Percentiles rank a stretch among this genome's conserved stretches.
These are phyloP conservation scores for Saturnispora serradocipensis DNA, from an alignment of 805 yeast genomes.

Conservation along the genomic window DNA sequence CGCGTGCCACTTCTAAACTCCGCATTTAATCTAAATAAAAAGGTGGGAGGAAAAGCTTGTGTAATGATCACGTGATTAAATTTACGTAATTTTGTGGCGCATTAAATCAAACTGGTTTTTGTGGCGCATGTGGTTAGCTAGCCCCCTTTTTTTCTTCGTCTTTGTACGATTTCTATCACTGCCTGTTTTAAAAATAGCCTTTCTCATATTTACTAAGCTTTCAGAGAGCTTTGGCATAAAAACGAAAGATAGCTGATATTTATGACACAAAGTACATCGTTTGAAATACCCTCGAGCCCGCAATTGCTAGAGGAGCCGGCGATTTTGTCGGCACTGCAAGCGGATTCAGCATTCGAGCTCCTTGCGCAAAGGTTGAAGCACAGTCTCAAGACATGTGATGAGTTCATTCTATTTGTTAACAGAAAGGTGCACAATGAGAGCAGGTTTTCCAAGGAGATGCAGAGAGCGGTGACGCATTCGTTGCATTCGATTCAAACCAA, in stretches of 20 bases:
- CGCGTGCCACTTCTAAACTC: background rate
- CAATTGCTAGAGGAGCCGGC: conserved; percentile 4
- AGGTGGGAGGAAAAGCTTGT: too few relatives aligned
- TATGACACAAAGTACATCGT: conserved; percentile 3
- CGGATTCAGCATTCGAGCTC: conserved; percentile 73
- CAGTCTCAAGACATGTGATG: conserved; percentile 74
- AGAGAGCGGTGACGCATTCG: conserved; percentile 52
- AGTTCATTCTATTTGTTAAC: conserved; percentile 67
- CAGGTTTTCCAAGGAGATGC: conserved; percentile 65
- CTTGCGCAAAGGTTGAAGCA: conserved; percentile 68
- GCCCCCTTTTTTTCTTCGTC: background rate
- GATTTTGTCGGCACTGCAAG: conserved; percentile 13
- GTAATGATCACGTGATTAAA: background rate
- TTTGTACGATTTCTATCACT: background rate
- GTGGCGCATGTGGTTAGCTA: background rate
- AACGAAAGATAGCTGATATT: too few relatives aligned
- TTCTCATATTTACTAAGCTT: too few relatives aligned
- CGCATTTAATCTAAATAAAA: background rate
- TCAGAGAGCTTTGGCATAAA: too few relatives aligned
- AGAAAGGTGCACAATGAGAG: conserved; percentile 72
- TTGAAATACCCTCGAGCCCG: conserved; percentile 5
- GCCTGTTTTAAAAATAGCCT: background rate
- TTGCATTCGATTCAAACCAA: conserved; percentile 25
- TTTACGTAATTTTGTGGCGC: background rate
- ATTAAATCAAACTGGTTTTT: too few relatives aligned